Base-by-base conservation (phyloP, 2,329 filamentous ascomycete genomes). In the Fusarium udum region DNA sequence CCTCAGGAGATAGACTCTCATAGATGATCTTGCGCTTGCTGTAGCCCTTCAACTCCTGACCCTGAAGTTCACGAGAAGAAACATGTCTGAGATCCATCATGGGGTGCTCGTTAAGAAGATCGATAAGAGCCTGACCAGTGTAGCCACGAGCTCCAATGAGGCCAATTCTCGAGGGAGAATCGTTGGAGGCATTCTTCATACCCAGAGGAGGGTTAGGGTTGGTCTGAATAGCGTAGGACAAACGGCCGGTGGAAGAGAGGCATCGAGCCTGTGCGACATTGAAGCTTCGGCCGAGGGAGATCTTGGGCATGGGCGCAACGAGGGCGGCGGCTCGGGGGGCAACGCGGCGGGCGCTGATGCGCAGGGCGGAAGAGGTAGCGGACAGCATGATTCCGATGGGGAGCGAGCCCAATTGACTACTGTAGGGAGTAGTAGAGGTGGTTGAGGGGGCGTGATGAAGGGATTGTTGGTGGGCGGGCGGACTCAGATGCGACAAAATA, bases 61-160 rank as follows among this genome's bases (percentile, higher is more conserved):
- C 96, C 10, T 89, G 92, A 56, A 98, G 89, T 83, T 98, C 95
- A 79, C 96, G 94, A 20, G 95, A 98, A 6, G 95, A 98, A 49
- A 98, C 95, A 80, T 98, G 92, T 53, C 91, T 89, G 59, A 98
- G 90, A 75, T 98, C 95, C 88, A 98, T 92, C 83, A 93, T 89
- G 20, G 95, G 95, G 84, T 98, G 96, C 39, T 90, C 85, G 83
- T 97, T 96, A 56, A 99, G 87, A 26, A 99, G 89, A 69, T 91
- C 92, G 78, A 98, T 94, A 53, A 99, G 87, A 61, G 94, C 94
- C 82, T 97, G 94, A 45, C 96, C 95, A 61, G 95, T 98, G 81
- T 97, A 98, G 39, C 96, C 95, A 79, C 95, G 93, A 64, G 95
- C 95, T 72, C 95, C 95, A 74, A 98, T 97, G 61, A 98, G 87